Percentiles rank a stretch among this genome's conserved stretches.
Conservation (phyloP, 495 filamentous ascomycete species). For the Penicillium maclennaniae region DNA sequence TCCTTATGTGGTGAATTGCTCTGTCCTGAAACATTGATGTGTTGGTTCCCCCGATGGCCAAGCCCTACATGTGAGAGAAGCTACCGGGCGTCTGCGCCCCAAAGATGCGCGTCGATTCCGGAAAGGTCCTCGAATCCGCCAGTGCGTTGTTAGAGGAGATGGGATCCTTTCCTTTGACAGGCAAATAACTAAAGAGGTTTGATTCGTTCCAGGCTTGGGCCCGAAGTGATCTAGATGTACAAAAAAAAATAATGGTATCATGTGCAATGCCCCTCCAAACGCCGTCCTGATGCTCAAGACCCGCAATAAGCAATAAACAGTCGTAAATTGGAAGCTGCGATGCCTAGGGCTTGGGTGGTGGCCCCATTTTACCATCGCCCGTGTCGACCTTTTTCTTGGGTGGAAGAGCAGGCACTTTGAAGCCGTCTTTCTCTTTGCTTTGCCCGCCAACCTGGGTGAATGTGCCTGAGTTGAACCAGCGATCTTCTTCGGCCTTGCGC, state of each 20-base stretch:
- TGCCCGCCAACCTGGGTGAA: constrained; percentile 81
- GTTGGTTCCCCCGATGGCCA: not conserved
- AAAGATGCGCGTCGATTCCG: not conserved
- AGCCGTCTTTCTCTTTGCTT: constrained; percentile 39
- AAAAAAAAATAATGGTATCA: constrained; percentile 25
- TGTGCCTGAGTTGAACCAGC: constrained; percentile 93
- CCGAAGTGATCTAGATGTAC: constrained; percentile 9
- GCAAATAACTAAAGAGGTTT: not conserved
- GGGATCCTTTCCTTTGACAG: not conserved
- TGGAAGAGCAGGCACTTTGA: constrained; percentile 50
- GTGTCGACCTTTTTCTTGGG: constrained; percentile 43
- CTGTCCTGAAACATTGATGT: not conserved
- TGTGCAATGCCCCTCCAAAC: constrained; percentile 14
- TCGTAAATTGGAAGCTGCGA: not conserved
- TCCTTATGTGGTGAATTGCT: not conserved
- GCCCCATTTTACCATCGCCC: constrained; percentile 43
- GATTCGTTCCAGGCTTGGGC: not conserved
- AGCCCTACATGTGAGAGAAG: not conserved
- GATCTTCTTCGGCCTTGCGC: constrained; percentile 87
- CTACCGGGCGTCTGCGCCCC: not conserved
- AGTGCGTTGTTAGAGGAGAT: not conserved
- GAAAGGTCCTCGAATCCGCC: not conserved
- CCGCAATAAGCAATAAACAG: constrained; percentile 9
- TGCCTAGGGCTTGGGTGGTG: constrained; percentile 31
- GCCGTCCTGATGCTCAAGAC: constrained; percentile 20